Percentiles rank a stretch among this genome's conserved stretches.
phyloP scores from a whole-genome alignment of 352 stramenopile genomes.

The Globisporangium uncinulatum region DNA sequence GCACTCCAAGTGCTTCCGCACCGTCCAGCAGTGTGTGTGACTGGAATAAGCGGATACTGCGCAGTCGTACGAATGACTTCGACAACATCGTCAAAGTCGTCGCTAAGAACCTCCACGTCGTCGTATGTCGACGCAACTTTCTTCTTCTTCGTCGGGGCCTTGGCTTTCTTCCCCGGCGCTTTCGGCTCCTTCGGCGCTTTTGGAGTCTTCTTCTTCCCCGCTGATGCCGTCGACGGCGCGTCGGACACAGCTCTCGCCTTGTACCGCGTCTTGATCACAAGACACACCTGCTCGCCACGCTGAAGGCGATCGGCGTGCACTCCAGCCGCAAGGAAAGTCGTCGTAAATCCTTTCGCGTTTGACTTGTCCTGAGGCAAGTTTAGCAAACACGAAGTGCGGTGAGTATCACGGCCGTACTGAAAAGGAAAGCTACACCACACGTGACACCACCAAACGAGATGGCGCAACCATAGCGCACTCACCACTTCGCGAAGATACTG shows the following conservation, averaged over 20 bases:
- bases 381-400: too few relatives aligned
- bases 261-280: slow-evolving; percentile 77
- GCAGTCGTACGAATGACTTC: slow-evolving; percentile 31
- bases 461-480: slow-evolving; percentile 3
- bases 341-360: slow-evolving; percentile 80
- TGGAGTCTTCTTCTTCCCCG: slow-evolving; percentile 26
- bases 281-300: slow-evolving; percentile 61
- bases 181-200: slow-evolving; percentile 18
- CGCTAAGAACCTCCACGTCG: slow-evolving; percentile 58
- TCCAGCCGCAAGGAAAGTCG: slow-evolving; percentile 68
- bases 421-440: not conserved
- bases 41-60: slow-evolving; percentile 50
- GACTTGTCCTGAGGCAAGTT: slow-evolving; percentile 49
- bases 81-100: slow-evolving; percentile 57
- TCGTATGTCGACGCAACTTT: slow-evolving; percentile 25
- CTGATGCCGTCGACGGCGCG: slow-evolving; percentile 15
- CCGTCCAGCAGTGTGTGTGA: slow-evolving; percentile 38
- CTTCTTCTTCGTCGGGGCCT: slow-evolving; percentile 25
- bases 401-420: too few relatives aligned
- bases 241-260: slow-evolving; percentile 22
- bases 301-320: slow-evolving; percentile 43
- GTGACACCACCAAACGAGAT: not conserved
- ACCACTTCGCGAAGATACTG: slow-evolving; percentile 76
- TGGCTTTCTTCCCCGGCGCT: slow-evolving; percentile 11
- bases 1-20: slow-evolving; percentile 13